These are phyloP conservation scores for Arctostaphylos glauca DNA, from an alignment of 148 eudicot species.

Conservation along the genomic window DNA sequence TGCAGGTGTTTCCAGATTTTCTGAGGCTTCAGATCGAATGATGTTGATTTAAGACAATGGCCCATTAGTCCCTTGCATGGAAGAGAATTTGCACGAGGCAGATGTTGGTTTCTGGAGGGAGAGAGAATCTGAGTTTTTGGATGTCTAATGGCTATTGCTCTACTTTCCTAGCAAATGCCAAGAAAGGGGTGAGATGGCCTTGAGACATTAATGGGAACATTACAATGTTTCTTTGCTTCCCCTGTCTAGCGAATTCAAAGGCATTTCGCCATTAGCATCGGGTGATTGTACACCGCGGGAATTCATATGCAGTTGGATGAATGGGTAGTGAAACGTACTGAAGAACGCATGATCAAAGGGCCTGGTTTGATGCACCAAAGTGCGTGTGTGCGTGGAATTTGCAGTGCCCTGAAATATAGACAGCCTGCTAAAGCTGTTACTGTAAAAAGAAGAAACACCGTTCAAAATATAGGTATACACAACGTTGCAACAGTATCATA, in stretches of 20 bases:
- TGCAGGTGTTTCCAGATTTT: constrained; percentile 7
- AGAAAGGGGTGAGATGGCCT: constrained; percentile 21
- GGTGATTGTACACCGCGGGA: no score
- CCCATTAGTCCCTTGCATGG: not conserved
- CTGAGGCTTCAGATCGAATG: not conserved
- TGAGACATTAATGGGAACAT: constrained; percentile 24
- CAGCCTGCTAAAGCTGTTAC: no score
- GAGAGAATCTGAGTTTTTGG: not conserved
- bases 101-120: constrained; percentile 9
- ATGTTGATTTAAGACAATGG: not conserved
- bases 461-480: no score
- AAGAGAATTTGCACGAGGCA: constrained; percentile 13
- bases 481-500: no score
- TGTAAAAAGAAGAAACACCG: no score
- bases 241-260: not conserved
- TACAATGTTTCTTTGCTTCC: constrained; percentile 16
- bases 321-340: no score
- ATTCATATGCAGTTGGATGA: no score
- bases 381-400: no score
- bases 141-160: constrained; percentile 16
- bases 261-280: no score
- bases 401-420: no score
- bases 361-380: no score
- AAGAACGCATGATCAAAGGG: no score
- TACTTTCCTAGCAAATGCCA: constrained; percentile 1